Evolutionary conservation across 2,329 filamentous ascomycete genomes (phyloP), one percentile per base, ranked within the genome.

Genomic region (Xylariaceae sp.): DNA sequence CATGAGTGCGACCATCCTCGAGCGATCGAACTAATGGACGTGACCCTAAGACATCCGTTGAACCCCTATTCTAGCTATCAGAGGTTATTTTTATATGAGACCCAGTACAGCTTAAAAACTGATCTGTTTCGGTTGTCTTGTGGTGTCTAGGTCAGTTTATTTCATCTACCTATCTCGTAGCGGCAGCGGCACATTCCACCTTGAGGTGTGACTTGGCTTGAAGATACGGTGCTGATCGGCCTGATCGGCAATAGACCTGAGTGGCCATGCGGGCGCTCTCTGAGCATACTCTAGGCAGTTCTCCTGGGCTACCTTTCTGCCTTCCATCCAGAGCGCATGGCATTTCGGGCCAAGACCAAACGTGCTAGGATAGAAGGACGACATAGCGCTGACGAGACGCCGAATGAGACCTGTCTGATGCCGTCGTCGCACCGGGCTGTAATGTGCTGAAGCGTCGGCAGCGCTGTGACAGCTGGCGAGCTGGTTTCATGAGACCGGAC

Each of bases 211-310:
- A 41, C 46, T 40, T 42, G 35, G 41, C 21, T n/a, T 43, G 29
- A 52, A 46, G 16, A 45, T 30, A 36, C 41, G 45, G 41, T 21
- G 54, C 45, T 37, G 45, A 50, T 50, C 45, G 42, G 30, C 10
- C 24, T 37, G 54, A 57, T 57, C 54, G 29, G 36, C 50, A 57
- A 7, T 27, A 33, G 23, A 29, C 50, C 45, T 48, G 50, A 29
- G 41, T 5, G 39, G 36, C 53, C 27, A 43, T 43, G 5, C 18
- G 15, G 42, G 35, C 36, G 32, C 48, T 23, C 47, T 46, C 27
- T 24, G 33, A 39, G 16, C n/a, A n/a, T n/a, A n/a, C n/a, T n/a
- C 39, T 26, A 18, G n/a, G 24, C 16, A n/a, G 16, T 30, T n/a
- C 33, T 16, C 32, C 16, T 32, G 40, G 23, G 32, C 50, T n/a